Conservation (phyloP, 1,284 basidiomycete genomes). For the Sparassis latifolia region DNA sequence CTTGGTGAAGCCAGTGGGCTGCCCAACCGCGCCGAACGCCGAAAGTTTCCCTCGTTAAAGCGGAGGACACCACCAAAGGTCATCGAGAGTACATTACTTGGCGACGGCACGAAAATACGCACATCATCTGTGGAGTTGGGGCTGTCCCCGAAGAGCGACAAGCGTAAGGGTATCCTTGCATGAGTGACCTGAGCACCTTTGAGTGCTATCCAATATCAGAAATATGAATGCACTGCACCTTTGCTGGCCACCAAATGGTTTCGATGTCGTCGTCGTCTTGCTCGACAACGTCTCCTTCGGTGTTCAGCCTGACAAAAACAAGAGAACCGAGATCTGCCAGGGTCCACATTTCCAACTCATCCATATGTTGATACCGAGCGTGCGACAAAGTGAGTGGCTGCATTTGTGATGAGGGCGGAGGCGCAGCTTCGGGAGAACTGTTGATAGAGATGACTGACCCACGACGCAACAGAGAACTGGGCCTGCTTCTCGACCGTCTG, state of each 20-base stretch:
- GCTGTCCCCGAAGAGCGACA: slow-evolving; percentile 18
- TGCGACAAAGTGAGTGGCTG: background rate
- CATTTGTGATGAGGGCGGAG: background rate
- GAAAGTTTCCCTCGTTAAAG: slow-evolving; percentile 23
- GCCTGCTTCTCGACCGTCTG: background rate
- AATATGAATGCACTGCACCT: slow-evolving; percentile 17
- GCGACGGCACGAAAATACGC: slow-evolving; percentile 17
- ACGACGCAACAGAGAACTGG: background rate
- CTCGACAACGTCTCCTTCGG: slow-evolving; percentile 15
- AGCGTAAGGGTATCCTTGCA: slow-evolving; percentile 12
- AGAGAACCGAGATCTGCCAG: slow-evolving; percentile 16
- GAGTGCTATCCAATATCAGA: background rate
- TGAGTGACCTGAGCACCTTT: slow-evolving; percentile 5
- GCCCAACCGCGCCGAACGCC: slow-evolving; percentile 2
- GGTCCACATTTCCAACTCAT: slow-evolving; percentile 7
- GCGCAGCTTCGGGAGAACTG: background rate
- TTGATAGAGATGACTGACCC: background rate
- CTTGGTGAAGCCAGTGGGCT: slow-evolving; percentile 13
- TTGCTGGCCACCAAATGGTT: slow-evolving; percentile 33
- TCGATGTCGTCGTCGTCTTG: slow-evolving; percentile 9
- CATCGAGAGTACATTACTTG: slow-evolving; percentile 21
- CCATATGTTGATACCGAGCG: background rate
- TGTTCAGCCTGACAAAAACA: slow-evolving; percentile 29
- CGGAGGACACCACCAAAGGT: slow-evolving; percentile 17
- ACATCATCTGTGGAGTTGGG: slow-evolving; percentile 8